Evolutionary conservation across 2,329 filamentous ascomycete genomes (phyloP).

Genomic region (Aureobasidium pullulans): DNA sequence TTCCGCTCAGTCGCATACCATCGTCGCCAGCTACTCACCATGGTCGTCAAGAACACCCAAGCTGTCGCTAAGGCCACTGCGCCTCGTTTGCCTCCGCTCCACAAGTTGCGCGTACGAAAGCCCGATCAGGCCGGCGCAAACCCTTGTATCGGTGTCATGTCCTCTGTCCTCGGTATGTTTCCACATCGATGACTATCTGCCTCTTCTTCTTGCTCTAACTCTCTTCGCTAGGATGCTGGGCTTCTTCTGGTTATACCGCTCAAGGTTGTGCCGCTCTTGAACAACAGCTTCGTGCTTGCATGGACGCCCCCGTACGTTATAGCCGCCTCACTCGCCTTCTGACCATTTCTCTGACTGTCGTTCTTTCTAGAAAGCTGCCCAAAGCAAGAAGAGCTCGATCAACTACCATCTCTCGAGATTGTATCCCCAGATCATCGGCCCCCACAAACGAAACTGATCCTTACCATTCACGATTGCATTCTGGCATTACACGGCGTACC

Average conservation of each 20-base stretch:
- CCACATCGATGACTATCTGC: neutral
- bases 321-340: neutral
- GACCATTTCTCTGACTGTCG: slow-evolving; percentile 3
- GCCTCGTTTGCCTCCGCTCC: slow-evolving; percentile 51
- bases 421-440: slow-evolving; percentile 65
- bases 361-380: slow-evolving; percentile 44
- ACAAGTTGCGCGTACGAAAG: slow-evolving; percentile 56
- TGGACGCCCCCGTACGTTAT: slow-evolving; percentile 67
- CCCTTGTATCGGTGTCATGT: slow-evolving; percentile 60
- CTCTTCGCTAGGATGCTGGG: slow-evolving; percentile 63
- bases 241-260: slow-evolving; percentile 64
- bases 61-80: slow-evolving; percentile 28
- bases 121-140: slow-evolving; percentile 57
- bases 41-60: slow-evolving; percentile 29
- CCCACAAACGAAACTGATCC: slow-evolving; percentile 56
- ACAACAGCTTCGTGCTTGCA: slow-evolving; percentile 57
- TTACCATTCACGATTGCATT: neutral
- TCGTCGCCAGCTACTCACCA: slow-evolving; percentile 15
- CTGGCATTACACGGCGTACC: slow-evolving; percentile 11
- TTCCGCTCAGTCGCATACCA: neutral
- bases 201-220: neutral
- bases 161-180: slow-evolving; percentile 55
- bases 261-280: slow-evolving; percentile 54
- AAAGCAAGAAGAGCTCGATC: slow-evolving; percentile 66
- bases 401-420: slow-evolving; percentile 84